Base-by-base conservation (phyloP, 805 yeast genomes). In the Saccharomycopsis babjevae region DNA sequence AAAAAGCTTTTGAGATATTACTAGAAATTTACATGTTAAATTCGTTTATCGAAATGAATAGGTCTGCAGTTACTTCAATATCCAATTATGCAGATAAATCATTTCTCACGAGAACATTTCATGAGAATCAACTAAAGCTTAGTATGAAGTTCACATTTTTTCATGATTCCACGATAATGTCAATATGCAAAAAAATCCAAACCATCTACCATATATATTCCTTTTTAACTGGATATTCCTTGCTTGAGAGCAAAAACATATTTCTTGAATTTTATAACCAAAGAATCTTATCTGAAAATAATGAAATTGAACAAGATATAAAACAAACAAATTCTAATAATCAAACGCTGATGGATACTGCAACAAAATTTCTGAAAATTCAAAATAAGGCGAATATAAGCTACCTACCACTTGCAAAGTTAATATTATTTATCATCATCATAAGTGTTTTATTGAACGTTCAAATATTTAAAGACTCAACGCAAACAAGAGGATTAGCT, bases 401-500 rank as follows among this genome's bases (percentile, higher is more conserved):
- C 25, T 22, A 13, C 8, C n/a, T 8, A 5, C 52, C 52, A 13
- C 8, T 22, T 25, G 30, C 28, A 46, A 46, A 46, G 16, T 46
- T 46, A 22, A 13, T 25, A 54, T 36, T 30, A 6, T 57, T 56
- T 25, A 10, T 56, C 8, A 15, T 28, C 3, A 25, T 85, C 0
- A 86, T 91, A 39, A 64, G 76, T 4, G 57, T 72, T 8, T 73
- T 80, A 1, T 67, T 79, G 16, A 63, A 70, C 20, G 76, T 79
- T 42, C 79, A 85, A 6, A 85, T 90, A 1, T 83, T 87, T 64
- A 60, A 67, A 8, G 79, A 79, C 30, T 83, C 82, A 65, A 76
- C 73, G 5, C 88, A 86, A 66, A 88, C 75, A 63, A 83, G 90
- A 68, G 90, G 99, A 73, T 80, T 93, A 70, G 96, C 97, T 0